phyloP scores from a whole-genome alignment of 1,139 yeast species.

The Zhuliangozyma blackwelliae region DNA sequence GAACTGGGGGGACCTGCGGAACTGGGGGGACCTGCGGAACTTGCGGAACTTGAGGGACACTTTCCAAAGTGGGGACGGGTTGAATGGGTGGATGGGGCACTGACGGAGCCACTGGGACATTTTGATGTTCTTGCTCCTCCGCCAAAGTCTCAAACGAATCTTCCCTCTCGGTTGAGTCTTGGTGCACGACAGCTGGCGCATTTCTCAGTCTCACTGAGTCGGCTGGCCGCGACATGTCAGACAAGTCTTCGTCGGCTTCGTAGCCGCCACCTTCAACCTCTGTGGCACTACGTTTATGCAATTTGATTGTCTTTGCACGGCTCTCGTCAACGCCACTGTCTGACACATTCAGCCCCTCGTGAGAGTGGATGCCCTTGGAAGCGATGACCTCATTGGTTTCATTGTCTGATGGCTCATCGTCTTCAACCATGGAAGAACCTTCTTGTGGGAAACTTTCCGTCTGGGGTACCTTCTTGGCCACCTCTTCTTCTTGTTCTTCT shows the following conservation, averaged over 20 bases:
- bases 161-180: slow-evolving; percentile 6
- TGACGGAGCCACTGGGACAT: neutral
- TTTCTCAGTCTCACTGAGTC: slow-evolving; percentile 2
- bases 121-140: neutral
- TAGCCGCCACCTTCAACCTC: slow-evolving; percentile 38
- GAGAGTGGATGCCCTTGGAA: neutral
- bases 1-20: slow-evolving; percentile 18
- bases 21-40: slow-evolving; percentile 15
- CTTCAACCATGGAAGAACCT: slow-evolving; percentile 28
- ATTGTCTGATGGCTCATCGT: slow-evolving; percentile 19
- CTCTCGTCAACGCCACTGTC: slow-evolving; percentile 18
- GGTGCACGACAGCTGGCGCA: too few species aligned
- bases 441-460: slow-evolving; percentile 10
- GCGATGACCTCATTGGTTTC: slow-evolving; percentile 1
- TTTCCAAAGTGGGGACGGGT: slow-evolving; percentile 4
- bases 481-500: neutral
- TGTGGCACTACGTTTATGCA: slow-evolving; percentile 10
- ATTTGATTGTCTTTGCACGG: slow-evolving; percentile 7
- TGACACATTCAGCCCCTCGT: slow-evolving; percentile 7
- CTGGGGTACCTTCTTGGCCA: neutral
- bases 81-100: slow-evolving; percentile 13
- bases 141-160: slow-evolving; percentile 7
- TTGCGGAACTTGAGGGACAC: slow-evolving; percentile 12
- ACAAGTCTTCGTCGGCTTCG: slow-evolving; percentile 43
- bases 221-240: slow-evolving; percentile 24